Base-by-base conservation (phyloP, 2,329 filamentous ascomycete species). In the Lachnellula cervina region DNA sequence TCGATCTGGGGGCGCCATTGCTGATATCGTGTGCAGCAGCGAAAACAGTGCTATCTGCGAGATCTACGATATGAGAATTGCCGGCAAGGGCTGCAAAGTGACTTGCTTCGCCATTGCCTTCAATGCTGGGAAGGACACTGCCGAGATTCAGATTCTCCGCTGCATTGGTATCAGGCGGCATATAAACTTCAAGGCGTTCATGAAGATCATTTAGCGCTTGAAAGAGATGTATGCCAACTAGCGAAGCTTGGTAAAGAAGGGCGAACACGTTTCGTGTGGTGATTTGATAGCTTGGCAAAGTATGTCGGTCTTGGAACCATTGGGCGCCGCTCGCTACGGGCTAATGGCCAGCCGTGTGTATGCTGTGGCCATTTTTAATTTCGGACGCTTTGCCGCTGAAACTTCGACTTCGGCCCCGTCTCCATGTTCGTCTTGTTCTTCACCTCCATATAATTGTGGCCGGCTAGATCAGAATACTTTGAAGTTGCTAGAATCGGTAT, bases 211-310 rank as follows among this genome's bases (percentile, higher is more conserved):
- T 74, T 4, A 89, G 71, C 37, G 85, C 83, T 62, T 87, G 82
- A 60, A 79, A 80, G 0, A 89, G 68, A 4, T 84, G 83, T 1
- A 81, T 65, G 0, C 86, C 86, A 2, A 89, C 84, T 0, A 89
- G 74, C 0, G 85, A 84, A 21, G 81, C 80, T 51, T 82, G 77
- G 63, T 82, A 84, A 2, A 88, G 69, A 35, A 88, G 70, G 0
- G 85, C 86, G 62, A 89, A 83, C 45, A 88, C 80, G 63, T 89
- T 89, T 19, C 86, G 80, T 0, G 85, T 86, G 0, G 86, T 84
- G 47, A 88, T 76, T 61, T 85, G 82, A 59, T n/a, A n/a, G n/a
- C n/a, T n/a, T 87, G 77, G 1, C 82, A 75, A 1, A 78, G 74
- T 52, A 77, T 78, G 43, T 77, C 79, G 17, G 69, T 69, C 64